These are phyloP conservation scores for Stachybotrys echinatus DNA, from an alignment of 2,329 filamentous ascomycete species.

Conservation along the genomic window DNA sequence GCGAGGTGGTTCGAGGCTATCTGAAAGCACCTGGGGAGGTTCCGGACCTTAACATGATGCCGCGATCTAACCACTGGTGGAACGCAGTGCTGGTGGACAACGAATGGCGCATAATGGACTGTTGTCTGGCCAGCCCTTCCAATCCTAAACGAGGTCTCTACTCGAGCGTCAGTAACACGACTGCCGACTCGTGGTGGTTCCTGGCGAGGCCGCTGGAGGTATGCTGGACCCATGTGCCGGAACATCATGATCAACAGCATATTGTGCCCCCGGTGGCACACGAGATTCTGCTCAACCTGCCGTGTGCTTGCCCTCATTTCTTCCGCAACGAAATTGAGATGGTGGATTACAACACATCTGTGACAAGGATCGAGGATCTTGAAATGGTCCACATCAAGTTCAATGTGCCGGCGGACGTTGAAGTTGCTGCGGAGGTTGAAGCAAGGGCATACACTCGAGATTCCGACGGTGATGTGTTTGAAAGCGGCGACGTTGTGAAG, in stretches of 20 bases:
- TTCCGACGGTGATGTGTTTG: slow-evolving; percentile 85
- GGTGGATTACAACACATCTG: slow-evolving; percentile 84
- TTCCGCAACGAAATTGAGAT: slow-evolving; percentile 80
- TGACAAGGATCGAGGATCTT: slow-evolving; percentile 80
- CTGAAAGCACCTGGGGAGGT: slow-evolving; percentile 85
- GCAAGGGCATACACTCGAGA: slow-evolving; percentile 75
- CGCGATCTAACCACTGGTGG: slow-evolving; percentile 96
- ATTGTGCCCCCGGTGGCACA: slow-evolving; percentile 83
- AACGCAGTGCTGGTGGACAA: slow-evolving; percentile 89
- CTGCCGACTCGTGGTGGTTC: slow-evolving; percentile 90
- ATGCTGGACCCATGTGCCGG: slow-evolving; percentile 93
- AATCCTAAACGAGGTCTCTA: slow-evolving; percentile 76
- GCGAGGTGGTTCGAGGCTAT: slow-evolving; percentile 83
- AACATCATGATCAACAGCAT: slow-evolving; percentile 84
- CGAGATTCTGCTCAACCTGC: slow-evolving; percentile 80
- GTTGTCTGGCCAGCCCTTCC: slow-evolving; percentile 84
- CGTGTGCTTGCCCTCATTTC: slow-evolving; percentile 78
- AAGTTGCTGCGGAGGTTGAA: slow-evolving; percentile 89
- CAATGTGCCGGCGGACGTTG: slow-evolving; percentile 81
- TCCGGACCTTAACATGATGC: slow-evolving; percentile 73
- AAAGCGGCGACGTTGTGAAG: slow-evolving; percentile 79
- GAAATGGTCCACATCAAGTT: slow-evolving; percentile 91
- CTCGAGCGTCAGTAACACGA: slow-evolving; percentile 62
- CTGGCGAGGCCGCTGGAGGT: slow-evolving; percentile 81
- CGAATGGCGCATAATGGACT: slow-evolving; percentile 96